Evolutionary conservation across 2,329 filamentous ascomycete species (phyloP).

Genomic region (Fusarium citri): DNA sequence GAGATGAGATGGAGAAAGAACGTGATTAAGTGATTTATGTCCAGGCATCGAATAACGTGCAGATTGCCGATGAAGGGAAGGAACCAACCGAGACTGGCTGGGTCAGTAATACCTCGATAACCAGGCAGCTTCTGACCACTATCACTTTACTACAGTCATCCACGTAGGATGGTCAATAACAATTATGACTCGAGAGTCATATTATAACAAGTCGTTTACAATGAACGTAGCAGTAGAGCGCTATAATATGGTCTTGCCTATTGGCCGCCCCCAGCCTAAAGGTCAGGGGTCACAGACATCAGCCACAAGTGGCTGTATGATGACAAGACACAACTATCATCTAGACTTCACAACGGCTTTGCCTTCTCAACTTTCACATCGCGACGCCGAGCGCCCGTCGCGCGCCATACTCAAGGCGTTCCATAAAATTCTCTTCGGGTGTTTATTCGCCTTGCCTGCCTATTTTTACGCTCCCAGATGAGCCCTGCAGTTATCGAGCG

Average conservation of each 20-base stretch:
- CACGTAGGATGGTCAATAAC: background rate
- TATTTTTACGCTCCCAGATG: slow-evolving; percentile 39
- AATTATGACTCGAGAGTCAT: background rate
- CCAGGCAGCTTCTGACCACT: background rate
- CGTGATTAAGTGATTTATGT: background rate
- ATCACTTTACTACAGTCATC: background rate
- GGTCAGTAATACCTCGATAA: background rate
- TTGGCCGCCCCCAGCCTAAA: background rate
- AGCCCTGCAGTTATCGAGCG: slow-evolving; percentile 39
- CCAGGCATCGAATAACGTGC: background rate
- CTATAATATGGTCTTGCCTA: background rate
- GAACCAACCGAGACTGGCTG: background rate
- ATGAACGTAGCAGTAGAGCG: background rate
- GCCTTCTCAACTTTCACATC: slow-evolving; percentile 14
- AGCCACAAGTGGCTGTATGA: slow-evolving; percentile 42
- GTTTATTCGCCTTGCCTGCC: background rate
- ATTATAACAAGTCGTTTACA: background rate
- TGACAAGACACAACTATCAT: slow-evolving; percentile 39
- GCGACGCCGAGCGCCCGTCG: slow-evolving; percentile 36
- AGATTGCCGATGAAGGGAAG: background rate
- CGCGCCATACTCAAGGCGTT: slow-evolving; percentile 27
- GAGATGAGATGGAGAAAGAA: background rate
- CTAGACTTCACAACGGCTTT: slow-evolving; percentile 17
- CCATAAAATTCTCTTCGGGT: slow-evolving; percentile 9
- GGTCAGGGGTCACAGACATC: slow-evolving; percentile 9